Base-by-base conservation (phyloP, 2,329 filamentous ascomycete species). In the Diplodia mutila region DNA sequence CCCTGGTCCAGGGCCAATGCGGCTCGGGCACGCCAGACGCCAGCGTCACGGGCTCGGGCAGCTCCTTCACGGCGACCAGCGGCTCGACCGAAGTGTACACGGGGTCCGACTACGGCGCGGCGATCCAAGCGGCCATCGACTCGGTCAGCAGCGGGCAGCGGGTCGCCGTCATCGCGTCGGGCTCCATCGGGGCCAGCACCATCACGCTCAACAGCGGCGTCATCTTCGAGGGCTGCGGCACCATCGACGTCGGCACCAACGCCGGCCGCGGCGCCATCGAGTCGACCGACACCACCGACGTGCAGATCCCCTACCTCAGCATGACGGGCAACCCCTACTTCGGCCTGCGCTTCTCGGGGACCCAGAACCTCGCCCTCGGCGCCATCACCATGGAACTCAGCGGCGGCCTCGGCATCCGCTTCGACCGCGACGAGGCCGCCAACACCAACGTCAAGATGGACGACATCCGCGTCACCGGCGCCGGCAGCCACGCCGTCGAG, bases 251-350 rank as follows among this genome's bases (percentile, higher is more conserved):
- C 0, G 81, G 72, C 27, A 75, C 73, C 66, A 79, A 75, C 4
- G 71, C 73, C 42, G 85, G 83, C 1, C 81, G 80, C 23, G 86
- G 86, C 21, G 84, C 85, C 54, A 87, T 88, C 59, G 85, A 87
- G 74, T 81, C 81, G 0, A 78, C 82, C 2, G 76, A 83, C 70
- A 83, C 84, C 9, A 71, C 75, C 1, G 81, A 81, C 68, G 85
- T 86, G 18, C 76, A 81, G 51, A 87, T 88, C 59, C 85, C 85
- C 0, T 87, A 85, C 71, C 80, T 88, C 4, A 85, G 75, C 64
- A 84, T 88, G 84, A 86, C 85, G 3, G 86, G 86, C 1, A 84
- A 80, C 71, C 85, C 85, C 0, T 87, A 87, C 75, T 87, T 87
- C 66, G 85, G 85, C 2, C 72, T 88, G 61, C 82, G 84, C 14